A percentile compares a stretch with the other conserved stretches of the same genome.
Conservation (phyloP, 805 yeast genomes). For the Candida maesae region DNA sequence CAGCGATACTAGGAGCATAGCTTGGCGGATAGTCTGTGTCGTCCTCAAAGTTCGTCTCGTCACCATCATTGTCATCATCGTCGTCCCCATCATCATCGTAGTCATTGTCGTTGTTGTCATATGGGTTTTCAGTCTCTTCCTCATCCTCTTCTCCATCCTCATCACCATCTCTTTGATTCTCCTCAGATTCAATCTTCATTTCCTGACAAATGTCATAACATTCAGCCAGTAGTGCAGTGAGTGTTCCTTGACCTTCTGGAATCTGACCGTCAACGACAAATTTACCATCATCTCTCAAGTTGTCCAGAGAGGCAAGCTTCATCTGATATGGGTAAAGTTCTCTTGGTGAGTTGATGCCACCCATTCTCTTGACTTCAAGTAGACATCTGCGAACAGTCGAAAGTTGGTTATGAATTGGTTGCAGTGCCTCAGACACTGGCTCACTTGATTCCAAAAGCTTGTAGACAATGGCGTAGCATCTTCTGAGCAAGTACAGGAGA, state of each 20-base stretch:
- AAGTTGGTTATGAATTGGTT: constrained; percentile 90
- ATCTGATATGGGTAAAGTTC: constrained; percentile 95
- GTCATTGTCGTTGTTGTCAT: constrained; percentile 29
- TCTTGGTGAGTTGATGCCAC: constrained; percentile 82
- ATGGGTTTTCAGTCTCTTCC: constrained; percentile 16
- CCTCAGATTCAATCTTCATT: constrained; percentile 75
- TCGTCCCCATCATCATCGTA: constrained; percentile 34
- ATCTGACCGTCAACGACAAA: constrained; percentile 83
- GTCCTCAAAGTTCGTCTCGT: constrained; percentile 24
- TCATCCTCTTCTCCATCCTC: constrained; percentile 25
- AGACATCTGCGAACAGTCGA: constrained; percentile 88
- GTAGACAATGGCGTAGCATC: constrained; percentile 89
- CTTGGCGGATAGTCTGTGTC: constrained; percentile 27
- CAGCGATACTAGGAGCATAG: constrained; percentile 25
- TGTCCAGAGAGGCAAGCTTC: constrained; percentile 87
- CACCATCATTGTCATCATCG: constrained; percentile 28
- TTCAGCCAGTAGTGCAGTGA: constrained; percentile 85
- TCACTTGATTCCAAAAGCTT: constrained; percentile 87
- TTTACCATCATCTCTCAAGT: constrained; percentile 84
- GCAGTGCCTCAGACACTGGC: constrained; percentile 92
- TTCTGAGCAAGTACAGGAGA: constrained; percentile 72
- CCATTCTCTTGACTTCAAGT: constrained; percentile 85
- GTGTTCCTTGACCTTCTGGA: constrained; percentile 98
- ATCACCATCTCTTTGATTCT: constrained; percentile 27
- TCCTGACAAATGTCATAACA: constrained; percentile 94